A percentile compares a stretch with the other conserved stretches of the same genome.
phyloP scores from a whole-genome alignment of 345 rosid genomes.

The Cardamine resedifolia region DNA sequence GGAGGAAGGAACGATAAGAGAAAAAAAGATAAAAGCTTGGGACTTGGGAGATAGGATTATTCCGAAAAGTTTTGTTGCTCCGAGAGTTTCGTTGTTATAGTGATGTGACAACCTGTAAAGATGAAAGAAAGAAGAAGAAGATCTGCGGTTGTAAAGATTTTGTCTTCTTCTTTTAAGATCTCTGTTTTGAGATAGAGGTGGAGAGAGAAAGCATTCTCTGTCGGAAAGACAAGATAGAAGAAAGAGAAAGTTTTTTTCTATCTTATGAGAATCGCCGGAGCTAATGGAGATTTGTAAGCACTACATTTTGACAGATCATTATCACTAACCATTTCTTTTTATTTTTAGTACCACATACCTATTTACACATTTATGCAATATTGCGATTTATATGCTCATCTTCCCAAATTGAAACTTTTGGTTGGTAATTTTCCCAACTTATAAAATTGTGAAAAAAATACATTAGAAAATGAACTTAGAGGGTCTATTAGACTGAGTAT shows the following conservation, averaged over 20 bases:
- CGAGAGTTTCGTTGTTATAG: slow-evolving; percentile 21
- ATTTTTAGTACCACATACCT: not conserved
- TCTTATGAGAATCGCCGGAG: slow-evolving; percentile 3
- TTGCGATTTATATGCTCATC: not conserved
- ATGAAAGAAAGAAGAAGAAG: slow-evolving; percentile 14
- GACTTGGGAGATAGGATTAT: not conserved
- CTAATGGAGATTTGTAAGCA: slow-evolving; percentile 27
- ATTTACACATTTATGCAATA: not conserved
- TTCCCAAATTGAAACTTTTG: not conserved
- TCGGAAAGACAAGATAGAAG: not conserved
- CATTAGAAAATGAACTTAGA: too few relatives aligned
- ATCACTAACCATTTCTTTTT: slow-evolving; percentile 3
- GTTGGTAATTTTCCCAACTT: not conserved
- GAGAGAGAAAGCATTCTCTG: slow-evolving; percentile 12
- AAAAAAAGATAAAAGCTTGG: not conserved
- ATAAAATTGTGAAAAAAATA: not conserved
- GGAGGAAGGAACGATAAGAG: not conserved
- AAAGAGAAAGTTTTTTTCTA: slow-evolving; percentile 1
- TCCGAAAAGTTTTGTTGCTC: not conserved
- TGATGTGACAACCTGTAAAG: slow-evolving; percentile 38
- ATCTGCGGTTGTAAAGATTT: slow-evolving; percentile 30
- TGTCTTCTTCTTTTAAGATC: slow-evolving; percentile 31
- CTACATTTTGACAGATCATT: slow-evolving; percentile 18
- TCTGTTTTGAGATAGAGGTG: slow-evolving; percentile 11
- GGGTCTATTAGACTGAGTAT: too few relatives aligned